These are phyloP conservation scores for Diddensiella santjacobensis DNA, from an alignment of 805 yeast species.

Conservation along the genomic window DNA sequence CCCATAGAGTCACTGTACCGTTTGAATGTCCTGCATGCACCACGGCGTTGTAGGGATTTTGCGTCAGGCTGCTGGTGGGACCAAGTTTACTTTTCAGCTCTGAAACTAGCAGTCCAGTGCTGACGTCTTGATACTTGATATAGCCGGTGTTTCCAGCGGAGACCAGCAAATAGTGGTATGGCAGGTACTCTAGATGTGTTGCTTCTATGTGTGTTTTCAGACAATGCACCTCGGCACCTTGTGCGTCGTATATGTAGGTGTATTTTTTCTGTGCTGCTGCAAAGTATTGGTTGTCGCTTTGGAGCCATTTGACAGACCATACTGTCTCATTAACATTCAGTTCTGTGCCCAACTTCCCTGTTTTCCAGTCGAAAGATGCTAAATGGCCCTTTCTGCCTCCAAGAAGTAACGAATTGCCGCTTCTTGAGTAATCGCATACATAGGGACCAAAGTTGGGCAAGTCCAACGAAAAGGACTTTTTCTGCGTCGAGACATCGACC, in stretches of 20 bases:
- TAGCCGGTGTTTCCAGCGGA: slow-evolving; percentile 88
- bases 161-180: slow-evolving; percentile 84
- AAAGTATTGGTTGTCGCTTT: slow-evolving; percentile 78
- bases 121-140: slow-evolving; percentile 89
- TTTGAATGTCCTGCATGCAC: slow-evolving; percentile 90
- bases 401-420: slow-evolving; percentile 79
- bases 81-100: slow-evolving; percentile 87
- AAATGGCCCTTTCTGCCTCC: slow-evolving; percentile 94
- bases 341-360: slow-evolving; percentile 78
- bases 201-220: slow-evolving; percentile 86
- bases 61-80: slow-evolving; percentile 82
- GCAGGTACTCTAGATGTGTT: slow-evolving; percentile 78
- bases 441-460: slow-evolving; percentile 86
- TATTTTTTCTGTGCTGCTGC: slow-evolving; percentile 97
- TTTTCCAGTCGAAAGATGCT: slow-evolving; percentile 94
- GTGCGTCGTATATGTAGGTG: slow-evolving; percentile 84
- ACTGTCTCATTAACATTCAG: slow-evolving; percentile 84
- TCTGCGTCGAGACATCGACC: slow-evolving; percentile 74
- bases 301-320: slow-evolving; percentile 83
- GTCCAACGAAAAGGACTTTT: slow-evolving; percentile 67
- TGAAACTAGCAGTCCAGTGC: slow-evolving; percentile 82
- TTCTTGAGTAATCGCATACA: slow-evolving; percentile 71
- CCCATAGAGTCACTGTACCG: slow-evolving; percentile 91
- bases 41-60: slow-evolving; percentile 94
- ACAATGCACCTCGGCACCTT: slow-evolving; percentile 89